These are phyloP conservation scores for Malus domestica DNA, from an alignment of 306 rosid species.

Conservation along the genomic window DNA sequence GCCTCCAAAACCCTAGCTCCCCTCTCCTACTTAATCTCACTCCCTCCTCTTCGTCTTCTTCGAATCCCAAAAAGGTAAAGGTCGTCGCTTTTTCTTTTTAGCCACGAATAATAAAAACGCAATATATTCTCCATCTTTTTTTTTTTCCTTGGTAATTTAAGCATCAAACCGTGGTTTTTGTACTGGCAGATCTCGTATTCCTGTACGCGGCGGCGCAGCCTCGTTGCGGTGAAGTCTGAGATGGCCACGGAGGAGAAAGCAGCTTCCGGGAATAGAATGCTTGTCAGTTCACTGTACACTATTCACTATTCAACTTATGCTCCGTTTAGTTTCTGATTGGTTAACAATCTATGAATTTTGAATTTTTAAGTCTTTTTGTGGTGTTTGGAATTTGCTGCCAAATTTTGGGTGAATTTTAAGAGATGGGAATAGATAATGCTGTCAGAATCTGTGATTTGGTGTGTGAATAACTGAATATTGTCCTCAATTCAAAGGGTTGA, in stretches of 20 bases:
- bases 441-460: not conserved
- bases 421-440: not conserved
- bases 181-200: constrained; percentile 35
- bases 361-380: not conserved
- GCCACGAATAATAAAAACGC: not conserved
- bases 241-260: constrained; percentile 65
- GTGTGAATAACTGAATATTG: not conserved
- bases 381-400: not conserved
- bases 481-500: constrained; percentile 1
- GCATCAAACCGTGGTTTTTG: not conserved
- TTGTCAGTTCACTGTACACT: constrained; percentile 37
- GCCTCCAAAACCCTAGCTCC: constrained; percentile 18
- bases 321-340: not conserved
- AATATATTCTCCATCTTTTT: not conserved
- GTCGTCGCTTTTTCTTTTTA: not conserved
- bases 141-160: not conserved
- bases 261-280: constrained; percentile 63
- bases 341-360: not conserved
- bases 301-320: not conserved
- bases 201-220: constrained; percentile 28
- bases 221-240: constrained; percentile 30
- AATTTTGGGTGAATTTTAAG: not conserved
- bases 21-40: not conserved
- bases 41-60: constrained; percentile 4
- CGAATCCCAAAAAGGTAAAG: constrained; percentile 18